These are phyloP conservation scores for Vitis amurensis DNA, from an alignment of 164 flowering plant species.

Conservation along the genomic window DNA sequence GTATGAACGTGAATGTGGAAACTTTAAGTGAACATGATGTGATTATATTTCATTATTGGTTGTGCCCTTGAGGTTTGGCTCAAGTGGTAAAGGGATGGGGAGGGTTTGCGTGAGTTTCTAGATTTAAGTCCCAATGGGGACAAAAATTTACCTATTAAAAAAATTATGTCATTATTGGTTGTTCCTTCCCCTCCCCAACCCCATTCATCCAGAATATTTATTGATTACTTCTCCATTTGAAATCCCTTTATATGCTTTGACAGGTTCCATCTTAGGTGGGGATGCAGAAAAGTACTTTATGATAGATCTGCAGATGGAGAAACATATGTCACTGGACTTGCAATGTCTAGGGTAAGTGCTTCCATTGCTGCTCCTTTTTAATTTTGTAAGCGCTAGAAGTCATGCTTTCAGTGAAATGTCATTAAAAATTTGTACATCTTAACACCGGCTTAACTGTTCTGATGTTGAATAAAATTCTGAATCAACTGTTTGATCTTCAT, in stretches of 20 bases:
- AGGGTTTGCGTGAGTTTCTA: too few species aligned
- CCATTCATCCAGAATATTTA: neutral
- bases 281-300: slow-evolving; percentile 87
- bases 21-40: neutral
- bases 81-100: too few species aligned
- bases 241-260: slow-evolving; percentile 16
- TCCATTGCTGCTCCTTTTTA: neutral
- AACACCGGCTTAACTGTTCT: neutral
- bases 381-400: neutral
- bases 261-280: slow-evolving; percentile 99
- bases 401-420: neutral
- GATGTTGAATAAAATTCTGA: too few species aligned
- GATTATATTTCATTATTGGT: neutral
- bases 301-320: slow-evolving; percentile 68
- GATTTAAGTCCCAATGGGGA: too few species aligned
- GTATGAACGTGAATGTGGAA: slow-evolving; percentile 30
- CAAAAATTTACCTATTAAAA: too few species aligned
- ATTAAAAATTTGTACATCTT: neutral
- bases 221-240: neutral
- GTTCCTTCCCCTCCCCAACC: too few species aligned
- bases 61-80: neutral
- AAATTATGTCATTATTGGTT: too few species aligned
- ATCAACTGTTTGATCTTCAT: too few species aligned
- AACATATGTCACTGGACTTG: slow-evolving; percentile 69
- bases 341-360: slow-evolving; percentile 76